Base-by-base conservation (phyloP, 1,284 basidiomycete genomes). In the Trametes hirsuta region DNA sequence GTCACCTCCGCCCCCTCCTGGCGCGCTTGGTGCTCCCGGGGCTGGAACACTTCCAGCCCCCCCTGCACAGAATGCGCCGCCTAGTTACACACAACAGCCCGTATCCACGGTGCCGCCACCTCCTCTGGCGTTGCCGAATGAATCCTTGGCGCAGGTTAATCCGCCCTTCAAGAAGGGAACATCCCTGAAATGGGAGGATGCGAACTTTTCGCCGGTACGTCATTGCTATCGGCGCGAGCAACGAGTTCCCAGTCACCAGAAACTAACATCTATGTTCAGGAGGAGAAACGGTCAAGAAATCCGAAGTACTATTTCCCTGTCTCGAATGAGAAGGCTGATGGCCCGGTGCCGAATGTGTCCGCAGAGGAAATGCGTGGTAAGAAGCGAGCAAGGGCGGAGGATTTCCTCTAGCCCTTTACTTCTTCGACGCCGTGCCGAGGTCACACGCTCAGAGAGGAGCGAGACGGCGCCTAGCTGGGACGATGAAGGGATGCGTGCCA, bases 241-340 rank as follows among this genome's bases (percentile, higher is more conserved):
- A 22, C 22, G 12, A 34, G 24, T 24, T 22, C 45, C 18, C 18
- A 18, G 18, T 18, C 18, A 18, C 18, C 2, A 51, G n/a, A 37
- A 9, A 39, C 50, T 52, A 18, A 52, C 15, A 2, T 41, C 44
- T 45, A 8, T 30, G 15, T 56, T 22, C 58, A 94, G 90, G 90
- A 93, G 67, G 95, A 96, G 75, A 87, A 86, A 68, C 87, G 94
- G 61, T 89, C 93, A 1, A 83, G 84, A 67, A 79, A 88, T 66
- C 72, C 82, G n/a, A 86, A 84, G 72, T 96, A 95, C 77, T 85
- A 85, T 66, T 83, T 84, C 72, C 72, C 73, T 53, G 75, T 76
- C 59, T 66, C 70, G 65, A 72, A 75, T 54, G 74, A 53, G 64
- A 58, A 65, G 52, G 45, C 65, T 12, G 68, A 71, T 59, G 71